phyloP scores from a whole-genome alignment of 495 filamentous ascomycete genomes.

The Aspergillus ellipticus region DNA sequence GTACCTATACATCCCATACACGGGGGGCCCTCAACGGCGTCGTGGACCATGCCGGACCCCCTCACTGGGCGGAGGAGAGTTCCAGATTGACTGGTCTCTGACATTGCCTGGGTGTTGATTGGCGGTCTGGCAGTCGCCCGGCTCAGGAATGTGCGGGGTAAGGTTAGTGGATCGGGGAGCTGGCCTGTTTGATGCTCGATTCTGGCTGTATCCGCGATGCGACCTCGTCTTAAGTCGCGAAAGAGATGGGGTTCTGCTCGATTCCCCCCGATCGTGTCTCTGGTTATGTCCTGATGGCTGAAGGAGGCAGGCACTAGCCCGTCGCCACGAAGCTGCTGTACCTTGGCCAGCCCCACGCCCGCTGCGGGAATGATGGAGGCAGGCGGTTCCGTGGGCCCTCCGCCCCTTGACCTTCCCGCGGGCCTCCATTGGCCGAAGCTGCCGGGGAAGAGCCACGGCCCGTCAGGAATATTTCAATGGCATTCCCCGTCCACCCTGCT shows the following conservation, averaged over 20 bases:
- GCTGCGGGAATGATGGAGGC: neutral
- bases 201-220: no score
- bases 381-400: neutral
- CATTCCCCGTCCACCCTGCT: neutral
- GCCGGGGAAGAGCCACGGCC: neutral
- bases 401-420: neutral
- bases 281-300: neutral
- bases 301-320: no score
- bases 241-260: no score
- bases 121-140: no score
- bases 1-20: neutral
- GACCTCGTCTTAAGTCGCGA: neutral
- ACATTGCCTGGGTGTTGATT: slow-evolving; percentile 5
- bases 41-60: neutral
- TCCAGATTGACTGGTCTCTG: neutral
- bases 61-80: neutral
- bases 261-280: neutral
- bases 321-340: no score
- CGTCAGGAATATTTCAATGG: neutral
- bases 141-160: slow-evolving; percentile 6
- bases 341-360: neutral
- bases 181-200: no score
- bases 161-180: neutral
- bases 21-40: neutral
- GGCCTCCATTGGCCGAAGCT: neutral